These are phyloP conservation scores for Penicillium antarcticum DNA, from an alignment of 495 filamentous ascomycete genomes.

Conservation along the genomic window DNA sequence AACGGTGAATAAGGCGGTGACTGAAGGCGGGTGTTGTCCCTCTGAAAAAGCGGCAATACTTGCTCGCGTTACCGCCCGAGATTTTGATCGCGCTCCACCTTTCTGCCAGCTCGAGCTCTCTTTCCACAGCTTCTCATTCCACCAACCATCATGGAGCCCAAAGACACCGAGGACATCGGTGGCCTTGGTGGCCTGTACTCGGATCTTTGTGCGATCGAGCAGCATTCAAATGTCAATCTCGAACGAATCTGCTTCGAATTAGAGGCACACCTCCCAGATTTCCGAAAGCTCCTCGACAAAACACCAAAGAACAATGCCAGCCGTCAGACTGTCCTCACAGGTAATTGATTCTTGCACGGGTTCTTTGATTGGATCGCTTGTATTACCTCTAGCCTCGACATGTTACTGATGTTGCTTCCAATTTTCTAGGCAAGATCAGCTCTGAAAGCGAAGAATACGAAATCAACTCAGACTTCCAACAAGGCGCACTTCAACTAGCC, in stretches of 20 bases:
- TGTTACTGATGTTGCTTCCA: constrained; percentile 30
- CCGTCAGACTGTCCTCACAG: constrained; percentile 54
- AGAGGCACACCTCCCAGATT: constrained; percentile 64
- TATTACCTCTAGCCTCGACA: background rate
- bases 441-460: constrained; percentile 68
- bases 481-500: constrained; percentile 71
- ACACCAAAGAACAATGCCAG: constrained; percentile 66
- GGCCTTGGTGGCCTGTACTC: constrained; percentile 72
- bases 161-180: constrained; percentile 51
- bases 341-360: constrained; percentile 27
- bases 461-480: constrained; percentile 84
- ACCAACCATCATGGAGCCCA: constrained; percentile 43
- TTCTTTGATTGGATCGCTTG: background rate
- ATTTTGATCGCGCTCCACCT: constrained; percentile 43
- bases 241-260: constrained; percentile 65
- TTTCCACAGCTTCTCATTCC: constrained; percentile 16
- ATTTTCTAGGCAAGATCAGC: constrained; percentile 61
- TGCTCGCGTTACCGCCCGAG: constrained; percentile 25
- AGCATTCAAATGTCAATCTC: constrained; percentile 57
- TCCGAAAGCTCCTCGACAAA: constrained; percentile 75
- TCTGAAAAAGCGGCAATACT: constrained; percentile 14
- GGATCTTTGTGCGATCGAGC: constrained; percentile 67
- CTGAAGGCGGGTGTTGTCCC: too few species aligned
- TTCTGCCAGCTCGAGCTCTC: constrained; percentile 31
- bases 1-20: too few species aligned